Conservation (phyloP, 129 eudicot genomes). For the Erigeron canadensis region DNA sequence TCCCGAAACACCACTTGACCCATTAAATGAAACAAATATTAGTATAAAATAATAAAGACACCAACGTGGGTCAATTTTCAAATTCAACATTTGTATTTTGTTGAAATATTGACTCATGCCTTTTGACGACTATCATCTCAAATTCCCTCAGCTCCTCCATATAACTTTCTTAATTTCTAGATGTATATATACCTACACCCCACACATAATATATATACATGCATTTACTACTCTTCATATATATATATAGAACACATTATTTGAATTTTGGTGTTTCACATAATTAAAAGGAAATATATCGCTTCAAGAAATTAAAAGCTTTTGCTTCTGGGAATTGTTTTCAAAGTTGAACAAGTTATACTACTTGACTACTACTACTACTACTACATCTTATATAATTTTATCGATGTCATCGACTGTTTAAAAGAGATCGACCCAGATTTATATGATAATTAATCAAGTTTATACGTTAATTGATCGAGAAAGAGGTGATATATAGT, state of each 20-base stretch:
- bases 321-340: not conserved
- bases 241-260: constrained; percentile 8
- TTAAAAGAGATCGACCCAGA: too few species aligned
- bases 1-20: constrained; percentile 14
- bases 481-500: too few species aligned
- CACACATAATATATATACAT: not conserved
- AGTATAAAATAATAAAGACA: constrained; percentile 6
- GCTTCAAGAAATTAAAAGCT: constrained; percentile 25
- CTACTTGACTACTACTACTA: too few species aligned
- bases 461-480: too few species aligned
- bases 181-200: not conserved
- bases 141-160: not conserved
- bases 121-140: constrained; percentile 17
- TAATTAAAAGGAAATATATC: not conserved
- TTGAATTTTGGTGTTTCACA: constrained; percentile 17
- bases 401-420: too few species aligned
- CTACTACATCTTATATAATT: too few species aligned
- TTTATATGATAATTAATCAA: too few species aligned
- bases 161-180: constrained; percentile 12
- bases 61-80: constrained; percentile 30
- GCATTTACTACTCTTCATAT: constrained; percentile 7
- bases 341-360: too few species aligned
- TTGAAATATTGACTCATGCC: constrained; percentile 27
- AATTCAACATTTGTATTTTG: constrained; percentile 32
- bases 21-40: not conserved